Evolutionary conservation across 2,329 filamentous ascomycete genomes (phyloP), one percentile per base, ranked within the genome.

Genomic region (Sclerotinia spermophila): DNA sequence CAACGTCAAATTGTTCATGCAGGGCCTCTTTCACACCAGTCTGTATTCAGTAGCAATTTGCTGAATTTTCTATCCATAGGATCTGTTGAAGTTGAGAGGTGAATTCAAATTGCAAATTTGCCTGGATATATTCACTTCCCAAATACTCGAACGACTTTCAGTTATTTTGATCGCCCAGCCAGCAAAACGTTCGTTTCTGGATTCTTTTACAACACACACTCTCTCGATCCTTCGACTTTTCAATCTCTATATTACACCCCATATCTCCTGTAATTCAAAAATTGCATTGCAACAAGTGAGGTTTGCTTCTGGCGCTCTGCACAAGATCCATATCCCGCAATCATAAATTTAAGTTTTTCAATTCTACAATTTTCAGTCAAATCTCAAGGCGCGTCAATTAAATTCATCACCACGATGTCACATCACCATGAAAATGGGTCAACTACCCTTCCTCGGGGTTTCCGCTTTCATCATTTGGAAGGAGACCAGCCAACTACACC

Each of bases 381-480:
- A 75, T 74, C 73, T 72, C 69, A 72, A 4, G 65, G 58, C 72
- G 70, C 74, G 72, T 68, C 42, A 71, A 51, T 61, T 30, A 13
- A 68, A 21, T 4, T 33, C n/a, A 67, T 59, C 70, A 67, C 71
- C 68, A 75, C 68, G 27, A 77, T 75, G 75, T 74, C 73, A 69
- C 68, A 71, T 66, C 74, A 77, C 69, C 73, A 75, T 38, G 72
- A 76, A 71, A 77, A 77, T 67, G 75, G 75, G 45, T 77, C 78
- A 21, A 71, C 72, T 4, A 79, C 77, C 51, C 75, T 79, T 30
- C 78, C 78, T 48, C 73, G 78, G 48, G 77, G 73, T 61, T 79
- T 79, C 60, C 74, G 77, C 35, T 79, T 75, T 68, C 74, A 74
- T 56, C 72, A 76, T 60, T 59, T 68, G 44, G 71, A 75, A 38